A percentile compares a stretch with the other conserved stretches of the same genome.
Evolutionary conservation across 306 rosid genomes (phyloP).

Genomic region (Cucurbita maxima): DNA sequence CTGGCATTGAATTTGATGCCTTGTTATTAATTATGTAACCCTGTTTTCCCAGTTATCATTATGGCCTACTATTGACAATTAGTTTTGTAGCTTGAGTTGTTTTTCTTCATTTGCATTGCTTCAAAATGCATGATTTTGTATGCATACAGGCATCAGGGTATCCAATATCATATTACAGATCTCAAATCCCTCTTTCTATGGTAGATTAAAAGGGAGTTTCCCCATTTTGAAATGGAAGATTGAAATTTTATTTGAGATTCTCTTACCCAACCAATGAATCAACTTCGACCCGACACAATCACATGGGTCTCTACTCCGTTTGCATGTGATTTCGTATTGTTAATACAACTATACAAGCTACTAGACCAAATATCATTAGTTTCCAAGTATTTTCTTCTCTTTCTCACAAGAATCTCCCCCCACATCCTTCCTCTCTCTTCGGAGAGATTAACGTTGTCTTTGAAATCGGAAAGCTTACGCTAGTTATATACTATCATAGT

Average conservation of each 20-base stretch:
- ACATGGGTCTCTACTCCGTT: neutral
- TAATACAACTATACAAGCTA: neutral
- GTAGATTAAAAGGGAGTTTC: neutral
- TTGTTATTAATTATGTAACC: neutral
- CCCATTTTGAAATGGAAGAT: neutral
- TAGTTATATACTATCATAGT: too few relatives aligned
- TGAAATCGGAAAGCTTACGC: neutral
- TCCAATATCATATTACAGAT: neutral
- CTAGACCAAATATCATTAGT: neutral
- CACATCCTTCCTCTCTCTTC: neutral
- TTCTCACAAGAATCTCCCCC: neutral
- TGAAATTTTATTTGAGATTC: too few relatives aligned
- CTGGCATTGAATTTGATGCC: neutral
- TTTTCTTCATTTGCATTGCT: neutral
- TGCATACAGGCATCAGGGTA: neutral
- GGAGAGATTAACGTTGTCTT: neutral
- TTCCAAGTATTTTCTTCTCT: neutral
- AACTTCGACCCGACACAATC: neutral
- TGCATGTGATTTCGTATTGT: neutral
- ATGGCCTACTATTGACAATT: slow-evolving; percentile 67
- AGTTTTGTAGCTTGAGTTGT: neutral
- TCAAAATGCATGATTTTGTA: neutral
- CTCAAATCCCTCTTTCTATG: neutral
- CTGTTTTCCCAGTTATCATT: slow-evolving; percentile 96
- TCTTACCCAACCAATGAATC: neutral